phyloP scores from a whole-genome alignment of 768 basidiomycete species.

The Pulveroboletus ravenelii region DNA sequence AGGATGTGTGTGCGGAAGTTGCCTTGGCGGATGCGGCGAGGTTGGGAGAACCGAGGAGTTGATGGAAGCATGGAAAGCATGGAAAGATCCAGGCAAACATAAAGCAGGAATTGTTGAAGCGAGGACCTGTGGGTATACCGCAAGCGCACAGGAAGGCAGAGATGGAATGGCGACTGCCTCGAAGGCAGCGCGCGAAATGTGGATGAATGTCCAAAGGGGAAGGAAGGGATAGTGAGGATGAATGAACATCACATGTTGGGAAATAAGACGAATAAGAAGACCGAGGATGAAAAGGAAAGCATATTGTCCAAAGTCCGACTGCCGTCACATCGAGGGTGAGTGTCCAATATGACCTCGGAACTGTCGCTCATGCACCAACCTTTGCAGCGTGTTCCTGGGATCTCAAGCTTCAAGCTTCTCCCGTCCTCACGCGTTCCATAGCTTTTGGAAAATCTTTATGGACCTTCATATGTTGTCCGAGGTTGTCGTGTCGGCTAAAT shows the following conservation, averaged over 20 bases:
- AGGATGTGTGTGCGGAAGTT: slow-evolving; percentile 14
- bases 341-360: slow-evolving; percentile 19
- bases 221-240: slow-evolving; percentile 18
- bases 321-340: slow-evolving; percentile 19
- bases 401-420: slow-evolving; percentile 16
- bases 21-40: slow-evolving; percentile 6
- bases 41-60: slow-evolving; percentile 19
- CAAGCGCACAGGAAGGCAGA: slow-evolving; percentile 10
- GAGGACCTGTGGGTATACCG: slow-evolving; percentile 21
- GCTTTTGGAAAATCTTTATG: slow-evolving; percentile 44
- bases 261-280: slow-evolving; percentile 23
- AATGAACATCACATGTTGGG: slow-evolving; percentile 22
- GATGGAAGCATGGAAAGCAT: slow-evolving; percentile 21
- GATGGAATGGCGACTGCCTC: slow-evolving; percentile 15
- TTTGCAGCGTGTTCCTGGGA: slow-evolving; percentile 6
- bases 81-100: slow-evolving; percentile 20
- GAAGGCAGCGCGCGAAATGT: slow-evolving; percentile 12
- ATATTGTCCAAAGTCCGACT: slow-evolving; percentile 27
- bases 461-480: slow-evolving; percentile 84
- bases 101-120: slow-evolving; percentile 14
- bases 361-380: slow-evolving; percentile 15
- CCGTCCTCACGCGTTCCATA: slow-evolving; percentile 24
- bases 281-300: slow-evolving; percentile 20
- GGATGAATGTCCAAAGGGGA: slow-evolving; percentile 23
- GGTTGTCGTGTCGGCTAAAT: slow-evolving; percentile 84